Percentiles rank a stretch among this genome's conserved stretches.
Conservation (phyloP, 352 stramenopile genomes). For the Phytophthora podocarpi region DNA sequence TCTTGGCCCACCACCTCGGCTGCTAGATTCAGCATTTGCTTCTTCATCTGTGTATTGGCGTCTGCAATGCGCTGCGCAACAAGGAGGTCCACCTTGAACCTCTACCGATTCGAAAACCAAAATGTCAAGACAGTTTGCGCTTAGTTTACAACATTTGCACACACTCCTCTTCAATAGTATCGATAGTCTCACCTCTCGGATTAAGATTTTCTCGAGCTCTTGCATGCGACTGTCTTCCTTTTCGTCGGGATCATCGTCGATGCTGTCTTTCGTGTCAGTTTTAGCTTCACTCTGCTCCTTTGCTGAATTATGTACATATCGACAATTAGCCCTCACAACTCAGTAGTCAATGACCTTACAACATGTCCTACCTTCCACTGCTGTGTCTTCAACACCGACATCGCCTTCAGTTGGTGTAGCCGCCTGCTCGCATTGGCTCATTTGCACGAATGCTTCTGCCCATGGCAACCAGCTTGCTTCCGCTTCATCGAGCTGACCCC, state of each 20-base stretch:
- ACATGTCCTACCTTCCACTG: constrained; percentile 11
- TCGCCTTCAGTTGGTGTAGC: neutral
- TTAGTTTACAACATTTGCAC: no score
- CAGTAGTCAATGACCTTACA: no score
- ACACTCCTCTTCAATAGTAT: no score
- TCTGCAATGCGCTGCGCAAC: constrained; percentile 74
- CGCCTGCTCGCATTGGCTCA: constrained; percentile 48
- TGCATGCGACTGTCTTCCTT: constrained; percentile 37
- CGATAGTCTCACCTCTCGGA: constrained; percentile 54
- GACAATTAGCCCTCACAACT: no score
- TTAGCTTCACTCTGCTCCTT: constrained; percentile 21
- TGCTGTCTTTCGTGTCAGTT: constrained; percentile 9
- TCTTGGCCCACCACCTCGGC: constrained; percentile 40
- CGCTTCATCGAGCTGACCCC: constrained; percentile 53
- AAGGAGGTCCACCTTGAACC: constrained; percentile 78
- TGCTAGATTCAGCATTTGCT: constrained; percentile 69
- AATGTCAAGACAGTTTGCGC: no score
- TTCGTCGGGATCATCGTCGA: constrained; percentile 4
- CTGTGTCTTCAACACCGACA: neutral
- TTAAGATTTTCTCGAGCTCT: constrained; percentile 59
- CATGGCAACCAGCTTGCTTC: constrained; percentile 65
- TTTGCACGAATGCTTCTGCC: constrained; percentile 65
- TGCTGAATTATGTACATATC: neutral
- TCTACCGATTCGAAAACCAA: constrained; percentile 31
- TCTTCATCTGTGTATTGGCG: constrained; percentile 60